A percentile compares a stretch with the other conserved stretches of the same genome.
phyloP scores from a whole-genome alignment of 139 green algal genomes.

The Chlamydomonas incerta region DNA sequence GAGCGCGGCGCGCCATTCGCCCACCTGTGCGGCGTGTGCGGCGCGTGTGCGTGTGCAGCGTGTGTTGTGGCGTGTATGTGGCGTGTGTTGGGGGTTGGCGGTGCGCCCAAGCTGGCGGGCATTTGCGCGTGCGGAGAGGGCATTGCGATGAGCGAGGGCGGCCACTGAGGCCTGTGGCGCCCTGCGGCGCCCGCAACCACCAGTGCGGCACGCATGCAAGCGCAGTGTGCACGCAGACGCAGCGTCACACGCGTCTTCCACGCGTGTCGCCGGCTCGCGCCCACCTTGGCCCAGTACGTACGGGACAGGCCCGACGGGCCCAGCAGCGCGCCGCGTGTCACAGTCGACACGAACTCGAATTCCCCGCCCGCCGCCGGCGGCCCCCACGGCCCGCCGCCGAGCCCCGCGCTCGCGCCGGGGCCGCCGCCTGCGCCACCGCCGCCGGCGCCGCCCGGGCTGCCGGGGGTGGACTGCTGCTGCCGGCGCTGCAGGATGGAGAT shows the following conservation, averaged over 20 bases:
- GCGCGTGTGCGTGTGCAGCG: not conserved
- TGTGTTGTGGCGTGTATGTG: too few species aligned
- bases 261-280: too few species aligned
- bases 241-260: too few species aligned
- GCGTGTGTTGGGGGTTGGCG: too few species aligned
- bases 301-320: not conserved
- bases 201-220: too few species aligned
- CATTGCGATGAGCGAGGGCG: too few species aligned
- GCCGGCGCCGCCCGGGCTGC: not conserved
- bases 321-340: not conserved
- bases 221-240: not conserved
- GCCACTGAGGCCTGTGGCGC: too few species aligned
- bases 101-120: not conserved
- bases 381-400: too few species aligned
- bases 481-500: not conserved
- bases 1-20: conserved; percentile 1
- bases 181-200: too few species aligned
- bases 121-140: too few species aligned
- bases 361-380: not conserved
- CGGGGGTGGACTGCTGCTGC: too few species aligned
- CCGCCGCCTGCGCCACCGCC: not conserved
- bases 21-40: not conserved
- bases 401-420: too few species aligned
- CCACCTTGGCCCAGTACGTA: conserved; percentile 23
- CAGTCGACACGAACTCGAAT: conserved; percentile 1